These are phyloP conservation scores for Thelephora terrestris DNA, from an alignment of 1,284 basidiomycete genomes.

Conservation along the genomic window DNA sequence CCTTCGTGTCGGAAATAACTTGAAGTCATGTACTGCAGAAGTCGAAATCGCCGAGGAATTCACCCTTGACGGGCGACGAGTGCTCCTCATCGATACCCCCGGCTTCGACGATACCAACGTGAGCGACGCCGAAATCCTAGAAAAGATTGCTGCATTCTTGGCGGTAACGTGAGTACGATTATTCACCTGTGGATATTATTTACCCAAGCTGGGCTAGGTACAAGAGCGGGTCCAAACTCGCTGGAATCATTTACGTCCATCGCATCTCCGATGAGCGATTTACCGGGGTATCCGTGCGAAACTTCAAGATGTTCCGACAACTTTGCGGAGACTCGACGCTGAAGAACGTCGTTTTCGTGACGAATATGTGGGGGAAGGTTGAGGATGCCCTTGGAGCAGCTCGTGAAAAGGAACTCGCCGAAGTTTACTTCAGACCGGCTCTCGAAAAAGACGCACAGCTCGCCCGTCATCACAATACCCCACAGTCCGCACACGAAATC, in stretches of 20 bases:
- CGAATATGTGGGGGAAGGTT: conserved; percentile 37
- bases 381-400: conserved; percentile 11
- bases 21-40: conserved; percentile 12
- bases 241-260: conserved; percentile 13
- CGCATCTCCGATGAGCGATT: conserved; percentile 14
- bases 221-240: conserved; percentile 4
- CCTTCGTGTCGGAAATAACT: conserved; percentile 8
- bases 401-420: conserved; percentile 10
- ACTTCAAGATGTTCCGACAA: conserved; percentile 10
- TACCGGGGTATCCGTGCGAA: conserved; percentile 8
- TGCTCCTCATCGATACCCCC: conserved; percentile 27
- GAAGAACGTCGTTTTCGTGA: conserved; percentile 34
- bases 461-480: conserved; percentile 12
- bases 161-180: conserved; percentile 10
- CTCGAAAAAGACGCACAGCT: conserved; percentile 13
- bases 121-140: conserved; percentile 27
- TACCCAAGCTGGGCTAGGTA: conserved; percentile 3
- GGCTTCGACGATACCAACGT: conserved; percentile 29
- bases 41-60: conserved; percentile 10
- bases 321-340: conserved; percentile 12
- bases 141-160: conserved; percentile 26
- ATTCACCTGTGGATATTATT: no score
- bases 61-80: conserved; percentile 13
- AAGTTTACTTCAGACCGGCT: conserved; percentile 12
- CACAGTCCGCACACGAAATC: conserved; percentile 9